Conservation (phyloP, 2,329 filamentous ascomycete genomes). For the Colletotrichum destructivum region DNA sequence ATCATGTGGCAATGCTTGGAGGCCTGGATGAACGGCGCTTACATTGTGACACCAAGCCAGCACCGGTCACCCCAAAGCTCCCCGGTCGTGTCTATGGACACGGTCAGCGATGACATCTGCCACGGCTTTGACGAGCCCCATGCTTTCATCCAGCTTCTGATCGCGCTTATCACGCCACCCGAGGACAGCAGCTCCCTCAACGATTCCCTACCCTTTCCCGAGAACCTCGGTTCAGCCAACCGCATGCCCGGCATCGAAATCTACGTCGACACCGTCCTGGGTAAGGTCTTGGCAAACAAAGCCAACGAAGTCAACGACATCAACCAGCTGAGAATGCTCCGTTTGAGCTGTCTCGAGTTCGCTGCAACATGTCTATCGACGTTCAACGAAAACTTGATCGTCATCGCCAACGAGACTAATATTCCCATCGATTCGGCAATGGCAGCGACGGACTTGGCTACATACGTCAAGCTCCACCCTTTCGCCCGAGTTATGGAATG, state of each 20-base stretch:
- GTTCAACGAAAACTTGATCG: constrained; percentile 95
- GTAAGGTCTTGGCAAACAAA: constrained; percentile 80
- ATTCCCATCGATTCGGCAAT: constrained; percentile 83
- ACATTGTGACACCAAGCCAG: constrained; percentile 51
- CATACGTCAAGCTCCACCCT: constrained; percentile 90
- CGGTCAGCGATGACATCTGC: constrained; percentile 81
- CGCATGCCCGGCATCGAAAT: constrained; percentile 88
- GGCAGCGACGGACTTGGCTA: constrained; percentile 79
- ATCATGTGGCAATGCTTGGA: constrained; percentile 87
- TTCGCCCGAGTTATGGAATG: constrained; percentile 98
- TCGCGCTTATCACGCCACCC: constrained; percentile 78
- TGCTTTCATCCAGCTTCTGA: constrained; percentile 85
- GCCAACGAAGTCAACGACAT: constrained; percentile 76
- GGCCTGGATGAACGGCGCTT: constrained; percentile 80
- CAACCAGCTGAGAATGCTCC: constrained; percentile 80
- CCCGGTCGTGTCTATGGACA: constrained; percentile 66
- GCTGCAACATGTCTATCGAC: constrained; percentile 82
- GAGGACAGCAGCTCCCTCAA: constrained; percentile 73
- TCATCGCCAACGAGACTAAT: constrained; percentile 85
- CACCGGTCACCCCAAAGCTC: constrained; percentile 52
- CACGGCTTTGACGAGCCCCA: constrained; percentile 88
- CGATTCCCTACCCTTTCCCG: constrained; percentile 88
- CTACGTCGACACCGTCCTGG: constrained; percentile 92
- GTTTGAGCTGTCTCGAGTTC: constrained; percentile 87
- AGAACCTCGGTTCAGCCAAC: constrained; percentile 83